Evolutionary conservation across 225 moss, liverwort and hornwort genomes (phyloP).

Genomic region (Anthoceros angustus): DNA sequence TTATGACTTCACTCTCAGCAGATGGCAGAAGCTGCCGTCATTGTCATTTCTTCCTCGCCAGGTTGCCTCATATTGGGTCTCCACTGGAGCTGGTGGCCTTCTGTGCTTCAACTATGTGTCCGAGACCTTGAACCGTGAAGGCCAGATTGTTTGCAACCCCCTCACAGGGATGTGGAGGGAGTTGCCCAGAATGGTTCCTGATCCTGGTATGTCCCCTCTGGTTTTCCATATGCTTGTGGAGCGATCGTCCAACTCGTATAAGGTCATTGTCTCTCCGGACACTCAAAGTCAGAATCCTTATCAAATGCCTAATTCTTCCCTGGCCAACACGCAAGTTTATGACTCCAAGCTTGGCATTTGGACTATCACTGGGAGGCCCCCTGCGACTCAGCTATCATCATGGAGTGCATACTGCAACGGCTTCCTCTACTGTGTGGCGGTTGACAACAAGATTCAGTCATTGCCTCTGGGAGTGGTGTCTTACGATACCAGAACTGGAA

Average conservation of each 20-base stretch:
- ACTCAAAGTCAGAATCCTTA: background rate
- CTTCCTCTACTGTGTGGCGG: slow-evolving; percentile 44
- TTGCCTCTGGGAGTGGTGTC: slow-evolving; percentile 39
- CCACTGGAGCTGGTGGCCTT: slow-evolving; percentile 38
- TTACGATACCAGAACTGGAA: slow-evolving; percentile 32
- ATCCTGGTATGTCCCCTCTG: slow-evolving; percentile 24
- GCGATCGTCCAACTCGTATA: slow-evolving; percentile 22
- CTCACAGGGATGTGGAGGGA: slow-evolving; percentile 24
- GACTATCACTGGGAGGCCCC: slow-evolving; percentile 37
- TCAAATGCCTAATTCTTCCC: slow-evolving; percentile 18
- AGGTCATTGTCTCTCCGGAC: slow-evolving; percentile 26
- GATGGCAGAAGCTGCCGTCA: slow-evolving; percentile 43
- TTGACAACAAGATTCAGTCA: slow-evolving; percentile 39
- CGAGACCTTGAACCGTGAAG: slow-evolving; percentile 16
- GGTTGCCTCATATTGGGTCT: slow-evolving; percentile 20
- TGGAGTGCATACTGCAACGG: slow-evolving; percentile 37
- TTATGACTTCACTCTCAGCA: slow-evolving; percentile 32
- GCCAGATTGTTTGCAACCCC: slow-evolving; percentile 29
- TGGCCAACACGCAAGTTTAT: slow-evolving; percentile 44
- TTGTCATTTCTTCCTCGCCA: slow-evolving; percentile 40
- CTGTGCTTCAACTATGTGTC: slow-evolving; percentile 34
- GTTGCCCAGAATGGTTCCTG: slow-evolving; percentile 25
- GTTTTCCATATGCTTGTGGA: slow-evolving; percentile 51
- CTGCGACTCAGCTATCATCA: slow-evolving; percentile 35
- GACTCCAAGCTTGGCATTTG: slow-evolving; percentile 33